Conservation (phyloP, 805 yeast genomes). For the Candida gorgasii region DNA sequence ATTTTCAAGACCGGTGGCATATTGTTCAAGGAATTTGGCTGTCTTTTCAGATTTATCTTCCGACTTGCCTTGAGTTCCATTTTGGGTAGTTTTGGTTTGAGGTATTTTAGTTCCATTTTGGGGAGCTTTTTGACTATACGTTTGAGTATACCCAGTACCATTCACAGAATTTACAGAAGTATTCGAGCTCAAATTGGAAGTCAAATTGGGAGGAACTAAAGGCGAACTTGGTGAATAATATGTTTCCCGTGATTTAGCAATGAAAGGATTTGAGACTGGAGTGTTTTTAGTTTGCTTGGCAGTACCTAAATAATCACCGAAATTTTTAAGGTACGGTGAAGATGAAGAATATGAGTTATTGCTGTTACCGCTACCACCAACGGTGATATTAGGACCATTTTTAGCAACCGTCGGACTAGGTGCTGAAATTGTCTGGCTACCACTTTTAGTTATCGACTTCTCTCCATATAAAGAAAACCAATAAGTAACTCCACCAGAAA, state of each 20-base stretch:
- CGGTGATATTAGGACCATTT: conserved; percentile 16
- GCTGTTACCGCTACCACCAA: too few relatives aligned
- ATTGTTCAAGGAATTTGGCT: conserved; percentile 28
- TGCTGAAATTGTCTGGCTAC: conserved; percentile 10
- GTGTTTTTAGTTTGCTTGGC: conserved; percentile 22
- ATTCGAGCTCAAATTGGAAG: conserved; percentile 1
- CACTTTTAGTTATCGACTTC: conserved; percentile 19
- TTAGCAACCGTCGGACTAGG: conserved; percentile 23
- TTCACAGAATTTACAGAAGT: not conserved
- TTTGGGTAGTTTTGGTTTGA: not conserved
- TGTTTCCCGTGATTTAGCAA: conserved; percentile 2
- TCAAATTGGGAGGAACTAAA: conserved; percentile 11
- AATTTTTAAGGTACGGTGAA: conserved; percentile 30
- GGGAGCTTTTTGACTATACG: too few relatives aligned
- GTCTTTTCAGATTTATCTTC: conserved; percentile 10
- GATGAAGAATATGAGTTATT: too few relatives aligned
- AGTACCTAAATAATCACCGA: conserved; percentile 30
- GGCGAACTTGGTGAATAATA: conserved; percentile 14
- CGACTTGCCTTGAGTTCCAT: conserved; percentile 3
- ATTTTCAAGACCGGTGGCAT: conserved; percentile 72
- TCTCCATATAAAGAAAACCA: conserved; percentile 38
- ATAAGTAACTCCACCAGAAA: conserved; percentile 37
- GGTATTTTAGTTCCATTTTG: too few relatives aligned
- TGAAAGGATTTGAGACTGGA: conserved; percentile 21
- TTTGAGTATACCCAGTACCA: too few relatives aligned